Base-by-base conservation (phyloP, 1,139 yeast species). In the Candida frijolesensis region DNA sequence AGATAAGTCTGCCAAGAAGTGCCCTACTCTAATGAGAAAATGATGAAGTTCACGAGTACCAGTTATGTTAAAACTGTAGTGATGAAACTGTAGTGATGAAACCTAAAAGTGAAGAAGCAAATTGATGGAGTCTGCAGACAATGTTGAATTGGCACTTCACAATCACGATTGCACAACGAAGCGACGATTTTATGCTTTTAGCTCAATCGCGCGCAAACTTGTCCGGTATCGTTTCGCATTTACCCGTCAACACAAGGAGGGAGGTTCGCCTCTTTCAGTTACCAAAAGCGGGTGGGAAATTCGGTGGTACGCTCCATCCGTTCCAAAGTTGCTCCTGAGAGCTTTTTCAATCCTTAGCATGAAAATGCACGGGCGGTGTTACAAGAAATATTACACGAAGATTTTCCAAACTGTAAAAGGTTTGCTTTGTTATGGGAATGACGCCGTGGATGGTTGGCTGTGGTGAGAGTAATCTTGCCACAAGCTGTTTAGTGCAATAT, bases 221-320 rank as follows among this genome's bases (percentile, higher is more conserved):
- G 62, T 66, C 79, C 74, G 75, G 71, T 64, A 64, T 66, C 81
- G 78, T 69, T 80, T 83, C 84, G 85, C 85, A 80, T 79, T 75
- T 79, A 83, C 89, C 87, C 85, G 86, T 71, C 60, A 57, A 73
- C 88, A 71, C 59, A 78, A 74, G 76, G 76, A 66, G 54, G 7
- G 29, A 9, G 29, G 8, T 25, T 15, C 38, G 38, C 42, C 18
- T 47, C 55, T 46, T 9, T 48, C 51, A 48, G 12, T 49, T 53
- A 32, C 54, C 43, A 34, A 45, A 45, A 44, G 78, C 84, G 86
- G 87, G 89, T 84, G 89, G 89, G 89, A 84, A 84, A 84, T 84
- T 84, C 89, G 89, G 89, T 84, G 89, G 80, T 79, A 67, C 83
- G 65, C 88, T 62, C 85, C 84, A 76, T 78, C 82, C 80, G n/a